phyloP scores from a whole-genome alignment of 345 rosid genomes.

The Triadica sebifera region DNA sequence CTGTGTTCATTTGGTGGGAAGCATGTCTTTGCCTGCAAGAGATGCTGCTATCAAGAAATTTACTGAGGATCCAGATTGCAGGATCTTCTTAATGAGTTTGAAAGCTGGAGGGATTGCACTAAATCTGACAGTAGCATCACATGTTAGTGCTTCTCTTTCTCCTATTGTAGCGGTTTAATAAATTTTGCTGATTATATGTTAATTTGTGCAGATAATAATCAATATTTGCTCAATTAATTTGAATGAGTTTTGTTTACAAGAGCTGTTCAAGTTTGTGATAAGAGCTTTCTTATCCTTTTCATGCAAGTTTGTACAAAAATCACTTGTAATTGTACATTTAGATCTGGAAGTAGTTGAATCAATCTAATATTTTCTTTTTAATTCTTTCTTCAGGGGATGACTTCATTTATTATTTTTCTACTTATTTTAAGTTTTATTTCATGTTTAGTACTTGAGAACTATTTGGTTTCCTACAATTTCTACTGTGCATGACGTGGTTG shows the following conservation, averaged over 20 bases:
- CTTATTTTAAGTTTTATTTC: neutral
- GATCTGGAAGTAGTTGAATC: neutral
- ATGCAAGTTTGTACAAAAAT: neutral
- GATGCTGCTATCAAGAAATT: conserved; percentile 84
- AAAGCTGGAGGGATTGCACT: conserved; percentile 98
- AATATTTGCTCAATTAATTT: neutral
- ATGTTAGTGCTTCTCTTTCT: conserved; percentile 49
- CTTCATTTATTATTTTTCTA: neutral
- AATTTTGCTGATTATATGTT: neutral
- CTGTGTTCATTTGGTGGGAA: conserved; percentile 88
- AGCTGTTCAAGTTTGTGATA: neutral
- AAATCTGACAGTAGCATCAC: conserved; percentile 94
- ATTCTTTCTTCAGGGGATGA: neutral
- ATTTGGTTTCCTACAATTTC: neutral
- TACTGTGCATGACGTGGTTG: neutral
- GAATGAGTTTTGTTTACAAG: neutral
- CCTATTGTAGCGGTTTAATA: neutral
- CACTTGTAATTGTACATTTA: neutral
- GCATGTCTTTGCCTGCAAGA: conserved; percentile 76
- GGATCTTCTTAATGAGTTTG: conserved; percentile 83
- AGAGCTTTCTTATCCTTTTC: neutral
- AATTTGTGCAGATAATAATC: neutral
- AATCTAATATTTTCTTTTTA: neutral
- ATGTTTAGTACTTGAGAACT: neutral
- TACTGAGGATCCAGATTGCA: conserved; percentile 84